Conservation (phyloP, 345 rosid genomes). For the Citrus medica region DNA sequence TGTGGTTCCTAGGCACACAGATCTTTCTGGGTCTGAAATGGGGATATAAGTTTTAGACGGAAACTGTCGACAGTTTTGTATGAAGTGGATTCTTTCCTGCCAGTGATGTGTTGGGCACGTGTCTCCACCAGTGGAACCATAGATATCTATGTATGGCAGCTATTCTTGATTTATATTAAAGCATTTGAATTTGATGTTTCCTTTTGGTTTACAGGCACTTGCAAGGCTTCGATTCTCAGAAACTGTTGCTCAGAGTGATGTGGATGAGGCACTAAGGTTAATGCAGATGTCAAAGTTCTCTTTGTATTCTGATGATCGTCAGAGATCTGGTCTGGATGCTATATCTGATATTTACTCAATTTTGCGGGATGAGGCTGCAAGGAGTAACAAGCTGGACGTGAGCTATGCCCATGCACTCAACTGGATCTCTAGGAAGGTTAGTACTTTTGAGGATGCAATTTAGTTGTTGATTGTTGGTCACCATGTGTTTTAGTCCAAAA, state of each 20-base stretch:
- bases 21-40: neutral
- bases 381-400: slow-evolving; percentile 67
- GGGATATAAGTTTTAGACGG: neutral
- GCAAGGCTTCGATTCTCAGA: slow-evolving; percentile 96
- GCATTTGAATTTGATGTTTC: slow-evolving; percentile 1
- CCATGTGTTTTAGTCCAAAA: neutral
- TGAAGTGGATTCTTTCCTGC: neutral
- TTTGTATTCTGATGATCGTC: slow-evolving; percentile 87
- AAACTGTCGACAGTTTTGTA: neutral
- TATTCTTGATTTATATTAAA: neutral
- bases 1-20: slow-evolving; percentile 4
- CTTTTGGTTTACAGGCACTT: slow-evolving; percentile 56
- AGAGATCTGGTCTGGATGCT: slow-evolving; percentile 89
- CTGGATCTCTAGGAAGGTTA: slow-evolving; percentile 98
- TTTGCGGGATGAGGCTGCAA: slow-evolving; percentile 95
- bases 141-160: neutral
- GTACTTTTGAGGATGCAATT: slow-evolving; percentile 20
- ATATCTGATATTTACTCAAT: slow-evolving; percentile 96
- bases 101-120: neutral
- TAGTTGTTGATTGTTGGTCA: neutral
- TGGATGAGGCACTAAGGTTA: slow-evolving; percentile 92
- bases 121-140: neutral
- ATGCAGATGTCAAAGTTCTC: slow-evolving; percentile 99
- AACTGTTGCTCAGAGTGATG: slow-evolving; percentile 94
- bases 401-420: slow-evolving; percentile 88